Evolutionary conservation across 2,329 filamentous ascomycete genomes (phyloP).

Genomic region (Paracoccidioides lutzii): DNA sequence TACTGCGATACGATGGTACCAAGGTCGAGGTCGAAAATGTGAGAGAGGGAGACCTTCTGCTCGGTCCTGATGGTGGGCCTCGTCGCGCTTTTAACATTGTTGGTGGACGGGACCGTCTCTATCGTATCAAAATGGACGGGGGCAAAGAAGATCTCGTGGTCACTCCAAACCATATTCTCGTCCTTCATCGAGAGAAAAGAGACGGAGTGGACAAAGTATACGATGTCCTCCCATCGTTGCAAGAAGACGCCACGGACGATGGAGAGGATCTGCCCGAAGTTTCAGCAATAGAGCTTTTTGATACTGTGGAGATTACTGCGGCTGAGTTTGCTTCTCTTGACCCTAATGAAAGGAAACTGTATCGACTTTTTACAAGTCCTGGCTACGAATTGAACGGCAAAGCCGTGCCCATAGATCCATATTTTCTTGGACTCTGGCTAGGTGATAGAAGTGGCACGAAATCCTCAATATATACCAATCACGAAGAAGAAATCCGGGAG

Average conservation of each 20-base stretch:
- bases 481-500: slow-evolving; percentile 7
- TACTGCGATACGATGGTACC: slow-evolving; percentile 34
- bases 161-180: slow-evolving; percentile 38
- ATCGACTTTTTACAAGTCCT: slow-evolving; percentile 26
- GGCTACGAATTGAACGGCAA: slow-evolving; percentile 19
- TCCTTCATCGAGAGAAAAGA: slow-evolving; percentile 28
- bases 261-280: slow-evolving; percentile 3
- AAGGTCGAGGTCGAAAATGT: slow-evolving; percentile 38
- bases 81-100: slow-evolving; percentile 40
- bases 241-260: too few species aligned
- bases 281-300: slow-evolving; percentile 18
- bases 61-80: slow-evolving; percentile 37
- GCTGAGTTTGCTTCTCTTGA: slow-evolving; percentile 32
- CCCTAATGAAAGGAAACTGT: slow-evolving; percentile 23
- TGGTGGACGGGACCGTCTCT: slow-evolving; percentile 35
- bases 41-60: slow-evolving; percentile 36
- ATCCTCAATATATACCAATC: not conserved
- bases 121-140: slow-evolving; percentile 35
- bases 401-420: slow-evolving; percentile 12
- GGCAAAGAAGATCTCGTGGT: slow-evolving; percentile 38
- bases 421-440: slow-evolving; percentile 14
- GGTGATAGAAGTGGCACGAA: slow-evolving; percentile 8
- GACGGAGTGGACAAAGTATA: slow-evolving; percentile 3
- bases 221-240: too few species aligned
- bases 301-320: slow-evolving; percentile 37